Evolutionary conservation across 2,329 filamentous ascomycete species (phyloP), one percentile per base, ranked within the genome.

Genomic region (Sclerotinia trifoliorum): DNA sequence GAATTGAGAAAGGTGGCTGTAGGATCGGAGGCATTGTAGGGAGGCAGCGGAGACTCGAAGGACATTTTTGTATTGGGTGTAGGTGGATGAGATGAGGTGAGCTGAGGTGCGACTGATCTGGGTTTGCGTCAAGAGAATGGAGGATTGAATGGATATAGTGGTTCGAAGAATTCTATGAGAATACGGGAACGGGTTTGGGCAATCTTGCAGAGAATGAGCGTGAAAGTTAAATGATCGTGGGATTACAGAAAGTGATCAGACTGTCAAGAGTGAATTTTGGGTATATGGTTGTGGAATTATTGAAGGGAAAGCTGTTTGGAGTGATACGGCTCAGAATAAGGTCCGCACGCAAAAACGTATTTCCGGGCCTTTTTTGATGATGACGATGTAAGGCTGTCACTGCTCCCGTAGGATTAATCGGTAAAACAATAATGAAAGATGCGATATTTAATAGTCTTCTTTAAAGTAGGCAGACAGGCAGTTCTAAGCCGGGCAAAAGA

Each of bases 1-100:
- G 90, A 88, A 81, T 87, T 90, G 75, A 97, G 84, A 81, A 94
- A 91, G 70, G 88, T 87, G 69, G 91, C 90, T 69, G 84, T 84
- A 49, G 92, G 90, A 80, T 96, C 93, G 72, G 85, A 85, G 74
- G 88, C 83, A 79, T 89, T 90, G 82, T 87, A 90, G 19, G 88
- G 87, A 2, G 89, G 88, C 75, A 88, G 82, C 57, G 89, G 84
- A 56, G 87, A 80, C 72, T 93, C 90, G 81, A 92, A 90, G 65
- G 91, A 92, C 90, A 93, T 93, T 65, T 73, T 77, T 66, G 46
- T 26, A 10, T 15, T 24, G 11, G 17, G 3, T 24, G 4, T 8
- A 39, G 15, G 26, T 29, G 11, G 8, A 26, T 32, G 17, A 5
- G 4, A 8, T 44, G 11, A 57, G 17, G 15, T 54, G 35, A 39